These are phyloP conservation scores for Aspergillus felis DNA, from an alignment of 2,329 filamentous ascomycete species.

Conservation along the genomic window DNA sequence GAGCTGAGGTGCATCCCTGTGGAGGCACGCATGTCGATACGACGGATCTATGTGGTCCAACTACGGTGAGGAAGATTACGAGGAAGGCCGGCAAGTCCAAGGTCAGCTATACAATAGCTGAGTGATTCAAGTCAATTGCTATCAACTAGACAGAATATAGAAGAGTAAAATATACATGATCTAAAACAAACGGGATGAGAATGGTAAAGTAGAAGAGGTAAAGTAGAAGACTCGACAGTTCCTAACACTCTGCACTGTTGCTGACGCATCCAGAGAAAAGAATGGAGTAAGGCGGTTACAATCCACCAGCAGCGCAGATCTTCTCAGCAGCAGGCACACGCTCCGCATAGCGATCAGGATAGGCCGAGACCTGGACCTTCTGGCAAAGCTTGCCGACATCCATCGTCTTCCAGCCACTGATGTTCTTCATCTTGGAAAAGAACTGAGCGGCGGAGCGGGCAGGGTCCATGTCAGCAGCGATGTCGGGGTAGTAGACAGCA, in stretches of 20 bases:
- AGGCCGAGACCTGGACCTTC: constrained; percentile 19
- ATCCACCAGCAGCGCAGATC: neutral
- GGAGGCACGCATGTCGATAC: constrained; percentile 68
- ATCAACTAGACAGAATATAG: neutral
- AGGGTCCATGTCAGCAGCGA: constrained; percentile 19
- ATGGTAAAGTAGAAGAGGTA: neutral
- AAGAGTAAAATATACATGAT: neutral
- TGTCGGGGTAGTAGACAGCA: constrained; percentile 15
- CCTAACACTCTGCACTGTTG: neutral
- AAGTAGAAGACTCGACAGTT: neutral
- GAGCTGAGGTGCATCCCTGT: constrained; percentile 67
- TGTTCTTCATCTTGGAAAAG: constrained; percentile 14
- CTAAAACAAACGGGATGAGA: neutral
- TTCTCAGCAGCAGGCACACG: neutral
- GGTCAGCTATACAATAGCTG: constrained; percentile 45
- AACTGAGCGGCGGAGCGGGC: constrained; percentile 18
- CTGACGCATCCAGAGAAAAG: too few relatives aligned
- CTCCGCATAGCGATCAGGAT: neutral
- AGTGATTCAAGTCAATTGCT: neutral
- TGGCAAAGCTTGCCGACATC: constrained; percentile 18
- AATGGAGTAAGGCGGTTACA: neutral
- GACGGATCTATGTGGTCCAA: constrained; percentile 53
- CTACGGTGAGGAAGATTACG: constrained; percentile 63
- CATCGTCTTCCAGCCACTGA: constrained; percentile 19
- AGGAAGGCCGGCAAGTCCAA: constrained; percentile 61